Evolutionary conservation across 805 yeast genomes (phyloP), one percentile per base, ranked within the genome.

Genomic region (Schwanniomyces sp.): DNA sequence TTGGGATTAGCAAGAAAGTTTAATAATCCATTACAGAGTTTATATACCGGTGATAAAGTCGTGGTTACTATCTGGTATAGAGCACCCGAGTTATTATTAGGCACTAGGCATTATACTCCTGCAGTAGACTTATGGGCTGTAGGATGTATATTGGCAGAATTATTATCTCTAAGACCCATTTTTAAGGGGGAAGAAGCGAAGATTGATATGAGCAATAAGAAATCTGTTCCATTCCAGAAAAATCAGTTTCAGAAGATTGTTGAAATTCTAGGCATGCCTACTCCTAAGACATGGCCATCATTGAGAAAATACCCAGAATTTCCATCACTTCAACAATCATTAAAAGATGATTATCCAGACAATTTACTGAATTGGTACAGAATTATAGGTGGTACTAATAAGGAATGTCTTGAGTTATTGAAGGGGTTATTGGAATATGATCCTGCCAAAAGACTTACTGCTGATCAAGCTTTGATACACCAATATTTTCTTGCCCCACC

Each of bases 111-210:
- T 67, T 91, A 91, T 61, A 86, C 97, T 0, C 91, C 96, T 1
- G 91, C 96, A 0, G 84, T 94, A 43, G 96, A 94, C 69, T 64
- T 88, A 30, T 91, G 98, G 98, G 96, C 98, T 0, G 89, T 88
- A 4, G 98, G 98, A 0, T 91, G 97, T 64, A 91, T 91, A 4
- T 72, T 92, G 55, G 98, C 97, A 0, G 99, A 94, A 62, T 70
- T 94, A 44, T 72, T 94, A 11, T 88, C 96, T 1, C 68, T 94
- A 28, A 72, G 96, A 56, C 99, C 99, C 0, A 85, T 94, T 8
- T 94, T 94, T 71, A 94, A 94, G 64, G 99, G 99, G 45, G 99
- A 94, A 67, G 99, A 94, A 62, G 94, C 96, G 11, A 92, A 92
- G 57, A 87, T 92, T 79, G 98, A 91, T 63, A 62, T 71, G 41